Base-by-base conservation (phyloP, 148 eudicot species). In the Hydrangea macrophylla region DNA sequence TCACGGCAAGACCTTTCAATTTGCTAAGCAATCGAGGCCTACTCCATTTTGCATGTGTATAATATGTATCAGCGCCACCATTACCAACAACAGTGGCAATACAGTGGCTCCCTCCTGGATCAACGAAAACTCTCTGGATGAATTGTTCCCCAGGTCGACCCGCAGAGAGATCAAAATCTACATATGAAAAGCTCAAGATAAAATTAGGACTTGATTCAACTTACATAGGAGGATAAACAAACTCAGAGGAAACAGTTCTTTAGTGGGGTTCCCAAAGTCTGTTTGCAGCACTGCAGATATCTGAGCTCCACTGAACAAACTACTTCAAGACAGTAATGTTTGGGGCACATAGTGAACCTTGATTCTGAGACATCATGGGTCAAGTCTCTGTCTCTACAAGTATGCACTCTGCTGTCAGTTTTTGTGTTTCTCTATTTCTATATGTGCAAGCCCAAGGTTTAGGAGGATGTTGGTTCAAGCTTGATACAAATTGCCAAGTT, bases 51-150 rank as follows among this genome's bases (percentile, higher is more conserved):
- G 92, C 92, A 82, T 94, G 98, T 13, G 80, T 84, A 66, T 94
- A 94, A 72, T 75, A 94, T 37, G 98, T 94, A 68, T 94, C 98
- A 53, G 97, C 87, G 31, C 88, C 90, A 60, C 97, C 96, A 79
- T 74, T 81, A 40, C 98, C 98, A 72, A 87, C 81, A 54, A 94
- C 88, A 32, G 96, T 85, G 39, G 96, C 96, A 73, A 94, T 94
- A 74, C 97, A 94, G 60, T 94, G 98, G 73, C 97, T 85, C 55
- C 98, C 98, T 20, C 98, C 98, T 66, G 98, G 89, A 53, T 94
- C 98, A 69, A 94, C 89, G 78, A 90, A 90, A 68, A 94, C 97
- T 61, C 83, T 85, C 61, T 94, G 97, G 58, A 94, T 87, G 30
- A 96, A 88, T 74, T 88, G 95, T 55, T 94, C 98, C 36, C 98